These are phyloP conservation scores for Drechslera avenae DNA, from an alignment of 2,329 filamentous ascomycete species.

Conservation along the genomic window DNA sequence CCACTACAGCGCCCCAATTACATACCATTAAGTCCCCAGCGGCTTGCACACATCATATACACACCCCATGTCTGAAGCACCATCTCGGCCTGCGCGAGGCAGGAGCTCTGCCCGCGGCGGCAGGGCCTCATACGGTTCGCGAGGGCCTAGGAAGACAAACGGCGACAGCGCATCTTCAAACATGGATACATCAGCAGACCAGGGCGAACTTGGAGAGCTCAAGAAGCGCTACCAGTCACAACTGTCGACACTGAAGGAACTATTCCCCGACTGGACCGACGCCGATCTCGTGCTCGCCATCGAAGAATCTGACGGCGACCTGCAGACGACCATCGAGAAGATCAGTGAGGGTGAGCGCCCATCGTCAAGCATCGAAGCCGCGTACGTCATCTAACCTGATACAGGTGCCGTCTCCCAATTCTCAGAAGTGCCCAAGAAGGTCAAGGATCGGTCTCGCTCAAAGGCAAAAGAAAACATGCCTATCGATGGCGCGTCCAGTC, in stretches of 20 bases:
- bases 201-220: conserved; percentile 88
- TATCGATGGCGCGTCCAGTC: conserved; percentile 52
- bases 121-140: conserved; percentile 67
- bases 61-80: conserved; percentile 87
- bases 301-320: conserved; percentile 80
- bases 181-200: conserved; percentile 71
- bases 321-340: conserved; percentile 74
- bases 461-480: conserved; percentile 71
- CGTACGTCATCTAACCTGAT: conserved; percentile 11
- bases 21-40: conserved; percentile 26
- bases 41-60: conserved; percentile 47
- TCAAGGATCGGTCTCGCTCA: conserved; percentile 73
- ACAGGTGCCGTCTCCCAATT: conserved; percentile 80
- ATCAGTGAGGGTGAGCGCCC: conserved; percentile 73
- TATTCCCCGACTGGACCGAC: conserved; percentile 95
- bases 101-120: conserved; percentile 89
- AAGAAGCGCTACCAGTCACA: conserved; percentile 86
- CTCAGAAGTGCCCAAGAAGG: conserved; percentile 74
- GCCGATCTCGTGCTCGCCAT: conserved; percentile 92
- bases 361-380: no score
- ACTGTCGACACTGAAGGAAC: conserved; percentile 82
- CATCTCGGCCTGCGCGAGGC: conserved; percentile 85
- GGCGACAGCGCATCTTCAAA: conserved; percentile 69
- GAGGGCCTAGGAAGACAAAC: conserved; percentile 65
- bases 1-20: conserved; percentile 31